A percentile compares a stretch with the other conserved stretches of the same genome.
Evolutionary conservation across 1,284 basidiomycete species (phyloP).

Genomic region (Ceratobasidium sp.): DNA sequence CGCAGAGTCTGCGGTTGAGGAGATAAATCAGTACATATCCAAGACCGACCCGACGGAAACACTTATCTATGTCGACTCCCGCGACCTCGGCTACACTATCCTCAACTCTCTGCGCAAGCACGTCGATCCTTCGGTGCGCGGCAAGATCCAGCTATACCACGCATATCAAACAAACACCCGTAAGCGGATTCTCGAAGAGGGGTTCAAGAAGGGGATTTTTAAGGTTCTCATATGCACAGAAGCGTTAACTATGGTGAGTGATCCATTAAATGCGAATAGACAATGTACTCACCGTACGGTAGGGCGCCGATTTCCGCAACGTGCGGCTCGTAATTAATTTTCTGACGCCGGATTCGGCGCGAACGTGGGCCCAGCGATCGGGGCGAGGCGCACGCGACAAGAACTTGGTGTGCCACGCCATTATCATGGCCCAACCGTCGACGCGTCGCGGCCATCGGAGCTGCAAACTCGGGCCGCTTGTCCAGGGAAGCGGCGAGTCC

Average conservation of each 20-base stretch:
- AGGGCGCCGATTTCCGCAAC: constrained; percentile 9
- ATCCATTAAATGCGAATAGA: not conserved
- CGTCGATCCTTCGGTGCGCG: not conserved
- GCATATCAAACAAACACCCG: not conserved
- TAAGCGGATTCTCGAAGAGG: not conserved
- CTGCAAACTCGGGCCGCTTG: too few relatives aligned
- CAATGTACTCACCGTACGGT: not conserved
- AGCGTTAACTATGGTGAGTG: constrained; percentile 2
- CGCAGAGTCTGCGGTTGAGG: not conserved
- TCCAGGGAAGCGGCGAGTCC: too few relatives aligned
- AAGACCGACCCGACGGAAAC: not conserved
- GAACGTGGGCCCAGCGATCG: not conserved
- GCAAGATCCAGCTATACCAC: not conserved
- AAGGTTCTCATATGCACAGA: constrained; percentile 7
- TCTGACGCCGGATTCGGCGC: not conserved
- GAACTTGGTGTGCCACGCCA: not conserved
- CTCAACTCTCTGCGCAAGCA: not conserved
- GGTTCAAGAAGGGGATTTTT: not conserved
- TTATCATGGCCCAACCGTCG: constrained; percentile 4
- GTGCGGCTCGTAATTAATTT: not conserved
- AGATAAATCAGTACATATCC: not conserved
- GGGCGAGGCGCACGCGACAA: not conserved
- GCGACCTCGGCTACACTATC: not conserved
- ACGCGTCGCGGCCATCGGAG: too few relatives aligned
- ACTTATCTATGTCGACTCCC: constrained; percentile 9